These are phyloP conservation scores for Backusella westeae DNA, from an alignment of 192 early-diverging fungal species.

Conservation along the genomic window DNA sequence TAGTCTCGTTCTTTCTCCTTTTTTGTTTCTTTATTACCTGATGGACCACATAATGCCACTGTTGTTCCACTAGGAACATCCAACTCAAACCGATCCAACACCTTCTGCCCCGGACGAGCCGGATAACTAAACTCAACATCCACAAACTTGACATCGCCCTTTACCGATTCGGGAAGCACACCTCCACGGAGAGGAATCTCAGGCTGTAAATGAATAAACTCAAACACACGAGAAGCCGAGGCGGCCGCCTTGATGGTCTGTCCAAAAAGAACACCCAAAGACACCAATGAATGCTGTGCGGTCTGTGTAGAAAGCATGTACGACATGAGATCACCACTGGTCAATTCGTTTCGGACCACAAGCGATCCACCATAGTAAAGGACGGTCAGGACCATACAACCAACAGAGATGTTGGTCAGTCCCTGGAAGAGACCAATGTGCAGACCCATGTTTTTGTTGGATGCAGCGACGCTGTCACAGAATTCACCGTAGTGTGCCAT, in stretches of 20 bases:
- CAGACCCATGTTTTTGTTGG: slow-evolving; percentile 48
- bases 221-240: slow-evolving; percentile 53
- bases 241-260: slow-evolving; percentile 56
- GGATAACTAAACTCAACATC: slow-evolving; percentile 85
- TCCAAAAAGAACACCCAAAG: slow-evolving; percentile 58
- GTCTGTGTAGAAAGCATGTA: slow-evolving; percentile 61
- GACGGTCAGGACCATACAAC: slow-evolving; percentile 51
- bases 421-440: slow-evolving; percentile 65
- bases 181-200: slow-evolving; percentile 43
- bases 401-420: slow-evolving; percentile 56
- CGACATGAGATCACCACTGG: slow-evolving; percentile 57
- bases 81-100: slow-evolving; percentile 73
- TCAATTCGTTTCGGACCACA: slow-evolving; percentile 50
- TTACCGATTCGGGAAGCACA: slow-evolving; percentile 17
- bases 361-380: slow-evolving; percentile 61
- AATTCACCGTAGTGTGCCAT: slow-evolving; percentile 43
- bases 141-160: slow-evolving; percentile 66
- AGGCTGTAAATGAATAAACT: slow-evolving; percentile 46
- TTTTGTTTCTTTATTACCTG: slow-evolving; percentile 47
- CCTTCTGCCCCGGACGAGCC: slow-evolving; percentile 70
- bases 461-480: slow-evolving; percentile 36
- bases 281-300: slow-evolving; percentile 56
- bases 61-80: slow-evolving; percentile 69
- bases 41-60: slow-evolving; percentile 89
- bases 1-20: not conserved